Conservation (phyloP, 148 eudicot species). For the Silene conica region DNA sequence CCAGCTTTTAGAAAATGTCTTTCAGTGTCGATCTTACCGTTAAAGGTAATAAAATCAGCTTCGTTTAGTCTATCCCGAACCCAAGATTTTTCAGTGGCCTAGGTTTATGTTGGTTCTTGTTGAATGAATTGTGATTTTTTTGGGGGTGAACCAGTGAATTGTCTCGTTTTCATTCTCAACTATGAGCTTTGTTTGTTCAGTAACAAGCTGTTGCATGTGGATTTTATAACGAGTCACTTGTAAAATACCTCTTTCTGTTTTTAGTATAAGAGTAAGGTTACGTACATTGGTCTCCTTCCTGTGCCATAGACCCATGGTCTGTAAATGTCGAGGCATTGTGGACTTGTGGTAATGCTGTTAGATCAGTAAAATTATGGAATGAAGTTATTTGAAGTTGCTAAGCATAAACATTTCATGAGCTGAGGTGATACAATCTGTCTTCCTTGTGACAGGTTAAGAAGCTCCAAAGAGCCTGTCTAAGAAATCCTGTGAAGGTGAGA, state of each 20-base stretch:
- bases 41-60: no score
- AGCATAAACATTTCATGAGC: not conserved
- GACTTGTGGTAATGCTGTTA: not conserved
- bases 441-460: conserved; percentile 61
- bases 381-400: not conserved
- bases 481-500: conserved; percentile 82
- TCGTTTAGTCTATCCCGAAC: no score
- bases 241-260: no score
- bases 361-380: not conserved
- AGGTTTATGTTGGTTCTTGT: not conserved
- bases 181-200: no score
- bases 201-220: no score
- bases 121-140: not conserved
- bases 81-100: not conserved
- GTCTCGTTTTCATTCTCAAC: not conserved
- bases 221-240: no score
- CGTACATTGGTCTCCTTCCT: not conserved
- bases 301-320: not conserved
- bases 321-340: not conserved
- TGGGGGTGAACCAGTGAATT: not conserved
- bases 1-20: not conserved
- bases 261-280: no score
- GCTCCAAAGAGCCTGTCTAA: conserved; percentile 84
- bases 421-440: conserved; percentile 11
- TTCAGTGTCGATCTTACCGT: not conserved